Evolutionary conservation across 1,139 yeast species (phyloP).

Genomic region (Geotrichum aggregatum): DNA sequence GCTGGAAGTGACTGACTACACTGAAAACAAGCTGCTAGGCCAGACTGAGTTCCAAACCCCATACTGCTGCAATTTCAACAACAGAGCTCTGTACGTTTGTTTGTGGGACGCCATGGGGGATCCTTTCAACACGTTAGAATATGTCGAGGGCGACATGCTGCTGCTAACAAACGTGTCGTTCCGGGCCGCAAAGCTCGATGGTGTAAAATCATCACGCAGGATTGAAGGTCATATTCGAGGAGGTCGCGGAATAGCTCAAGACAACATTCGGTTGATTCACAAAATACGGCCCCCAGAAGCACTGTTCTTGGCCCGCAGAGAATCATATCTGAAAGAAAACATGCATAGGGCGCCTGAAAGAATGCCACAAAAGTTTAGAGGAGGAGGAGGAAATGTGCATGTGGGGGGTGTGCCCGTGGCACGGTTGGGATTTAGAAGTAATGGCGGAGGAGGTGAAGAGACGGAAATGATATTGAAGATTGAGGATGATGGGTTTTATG

Average conservation of each 20-base stretch:
- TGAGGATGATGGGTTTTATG: slow-evolving; percentile 3
- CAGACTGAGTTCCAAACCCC: slow-evolving; percentile 9
- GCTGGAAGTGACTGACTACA: slow-evolving; percentile 14
- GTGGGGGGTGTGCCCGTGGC: slow-evolving; percentile 10
- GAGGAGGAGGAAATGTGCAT: neutral
- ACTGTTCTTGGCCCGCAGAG: slow-evolving; percentile 4
- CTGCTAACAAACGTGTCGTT: slow-evolving; percentile 15
- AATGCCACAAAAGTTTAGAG: neutral
- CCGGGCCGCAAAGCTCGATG: neutral
- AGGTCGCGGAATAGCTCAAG: neutral
- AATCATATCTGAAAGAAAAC: slow-evolving; percentile 7
- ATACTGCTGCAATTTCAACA: slow-evolving; percentile 12
- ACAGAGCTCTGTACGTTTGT: slow-evolving; percentile 11
- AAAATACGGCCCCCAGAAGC: neutral
- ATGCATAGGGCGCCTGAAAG: neutral
- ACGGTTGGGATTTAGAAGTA: neutral
- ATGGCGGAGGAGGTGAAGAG: slow-evolving; percentile 1
- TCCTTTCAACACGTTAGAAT: slow-evolving; percentile 9
- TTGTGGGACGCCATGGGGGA: slow-evolving; percentile 15
- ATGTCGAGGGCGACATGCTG: slow-evolving; percentile 13
- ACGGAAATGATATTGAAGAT: slow-evolving; percentile 6
- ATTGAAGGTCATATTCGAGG: slow-evolving; percentile 18
- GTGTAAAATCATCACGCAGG: slow-evolving; percentile 1
- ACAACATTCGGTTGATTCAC: neutral
- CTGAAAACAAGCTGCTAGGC: slow-evolving; percentile 13